These are phyloP conservation scores for Leishmania guyanensis DNA, from an alignment of 208 protist genomes.

Conservation along the genomic window DNA sequence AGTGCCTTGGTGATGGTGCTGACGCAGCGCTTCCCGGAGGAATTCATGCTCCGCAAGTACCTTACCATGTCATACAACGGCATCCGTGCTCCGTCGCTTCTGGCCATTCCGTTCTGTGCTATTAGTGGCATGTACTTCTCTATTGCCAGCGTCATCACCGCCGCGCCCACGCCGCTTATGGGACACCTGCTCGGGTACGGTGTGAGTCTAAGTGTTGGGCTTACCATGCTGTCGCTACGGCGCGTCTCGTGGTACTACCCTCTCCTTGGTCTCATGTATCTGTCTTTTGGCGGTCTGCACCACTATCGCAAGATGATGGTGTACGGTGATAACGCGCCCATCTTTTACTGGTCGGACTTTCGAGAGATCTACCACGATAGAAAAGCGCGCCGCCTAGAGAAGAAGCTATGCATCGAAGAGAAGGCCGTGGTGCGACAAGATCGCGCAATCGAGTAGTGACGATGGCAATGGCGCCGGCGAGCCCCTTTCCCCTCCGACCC, in stretches of 20 bases:
- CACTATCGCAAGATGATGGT: constrained; percentile 90
- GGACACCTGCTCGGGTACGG: constrained; percentile 77
- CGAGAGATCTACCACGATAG: constrained; percentile 43
- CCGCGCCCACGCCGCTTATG: constrained; percentile 48
- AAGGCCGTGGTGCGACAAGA: constrained; percentile 1
- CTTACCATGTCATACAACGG: constrained; percentile 84
- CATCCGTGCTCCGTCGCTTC: constrained; percentile 65
- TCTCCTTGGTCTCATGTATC: constrained; percentile 73
- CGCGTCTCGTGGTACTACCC: constrained; percentile 88
- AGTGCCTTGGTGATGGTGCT: constrained; percentile 80
- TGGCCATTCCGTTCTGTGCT: constrained; percentile 80
- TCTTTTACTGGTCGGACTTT: constrained; percentile 83
- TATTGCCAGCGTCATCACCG: constrained; percentile 69
- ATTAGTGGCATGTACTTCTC: constrained; percentile 74
- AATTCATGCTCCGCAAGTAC: constrained; percentile 75
- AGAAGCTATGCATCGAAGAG: constrained; percentile 18
- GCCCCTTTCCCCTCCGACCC: background rate
- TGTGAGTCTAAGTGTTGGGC: constrained; percentile 63
- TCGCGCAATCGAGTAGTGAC: constrained; percentile 14
- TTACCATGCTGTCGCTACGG: constrained; percentile 70
- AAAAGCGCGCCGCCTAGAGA: constrained; percentile 11
- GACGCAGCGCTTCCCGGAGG: constrained; percentile 80
- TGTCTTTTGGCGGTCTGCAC: constrained; percentile 83
- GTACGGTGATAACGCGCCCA: constrained; percentile 82
- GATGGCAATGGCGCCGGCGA: background rate